Conservation (phyloP, 352 stramenopile genomes). For the Globisporangium okanoganense region DNA sequence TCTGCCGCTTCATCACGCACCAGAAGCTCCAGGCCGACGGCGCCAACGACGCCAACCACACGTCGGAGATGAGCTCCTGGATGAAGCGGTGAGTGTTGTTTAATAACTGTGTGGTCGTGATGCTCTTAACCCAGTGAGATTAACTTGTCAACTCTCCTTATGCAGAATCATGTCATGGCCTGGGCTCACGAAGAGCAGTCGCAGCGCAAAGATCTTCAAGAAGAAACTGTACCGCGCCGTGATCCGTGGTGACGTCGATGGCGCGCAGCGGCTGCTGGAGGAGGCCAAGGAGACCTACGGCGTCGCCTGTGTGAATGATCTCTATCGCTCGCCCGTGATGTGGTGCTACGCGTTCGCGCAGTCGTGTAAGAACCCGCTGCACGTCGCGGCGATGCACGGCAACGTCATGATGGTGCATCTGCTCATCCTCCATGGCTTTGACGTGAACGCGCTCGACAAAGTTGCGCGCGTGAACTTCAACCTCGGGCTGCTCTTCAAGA, state of each 20-base stretch:
- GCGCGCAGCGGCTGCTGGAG: constrained; percentile 37
- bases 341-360: constrained; percentile 64
- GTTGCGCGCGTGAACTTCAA: constrained; percentile 80
- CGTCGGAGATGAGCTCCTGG: constrained; percentile 47
- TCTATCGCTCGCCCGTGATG: constrained; percentile 47
- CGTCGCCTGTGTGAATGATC: constrained; percentile 28
- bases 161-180: constrained; percentile 32
- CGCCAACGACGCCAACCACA: constrained; percentile 61
- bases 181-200: constrained; percentile 20
- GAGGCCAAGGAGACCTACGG: constrained; percentile 28
- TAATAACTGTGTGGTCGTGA: neutral
- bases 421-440: constrained; percentile 45
- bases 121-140: neutral
- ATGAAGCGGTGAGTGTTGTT: constrained; percentile 18
- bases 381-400: constrained; percentile 59
- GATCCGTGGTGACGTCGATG: constrained; percentile 37
- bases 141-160: neutral
- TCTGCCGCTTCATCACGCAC: constrained; percentile 71
- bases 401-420: constrained; percentile 55
- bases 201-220: constrained; percentile 46
- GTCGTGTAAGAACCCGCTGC: constrained; percentile 73
- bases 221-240: constrained; percentile 64
- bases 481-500: constrained; percentile 64
- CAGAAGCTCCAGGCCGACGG: constrained; percentile 70
- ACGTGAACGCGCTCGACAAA: constrained; percentile 75